Conservation (phyloP, 129 eudicot species). For the Helianthus annuus region DNA sequence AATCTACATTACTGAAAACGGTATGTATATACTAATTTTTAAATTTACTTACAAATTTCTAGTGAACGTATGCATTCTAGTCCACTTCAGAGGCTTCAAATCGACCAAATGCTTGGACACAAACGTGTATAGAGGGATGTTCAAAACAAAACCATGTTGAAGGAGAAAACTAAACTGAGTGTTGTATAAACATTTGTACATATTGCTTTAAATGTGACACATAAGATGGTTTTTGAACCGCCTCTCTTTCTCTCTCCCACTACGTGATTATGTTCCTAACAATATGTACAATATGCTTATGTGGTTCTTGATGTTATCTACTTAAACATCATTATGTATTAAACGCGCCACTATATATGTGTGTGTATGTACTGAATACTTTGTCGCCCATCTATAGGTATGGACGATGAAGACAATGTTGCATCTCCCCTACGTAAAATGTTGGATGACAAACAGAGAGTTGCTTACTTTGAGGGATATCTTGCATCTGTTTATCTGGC, state of each 20-base stretch:
- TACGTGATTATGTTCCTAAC: too few relatives aligned
- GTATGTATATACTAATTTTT: conserved; percentile 34
- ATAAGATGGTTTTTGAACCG: too few relatives aligned
- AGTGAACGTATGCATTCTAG: conserved; percentile 3
- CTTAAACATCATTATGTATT: background rate
- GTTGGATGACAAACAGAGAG: conserved; percentile 78
- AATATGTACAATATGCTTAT: background rate
- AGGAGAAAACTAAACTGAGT: too few relatives aligned
- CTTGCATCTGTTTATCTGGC: conserved; percentile 66
- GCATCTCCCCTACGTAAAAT: conserved; percentile 52
- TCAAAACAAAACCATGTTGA: too few relatives aligned
- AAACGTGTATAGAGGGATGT: background rate
- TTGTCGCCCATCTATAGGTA: conserved; percentile 40
- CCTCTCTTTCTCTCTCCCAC: too few relatives aligned
- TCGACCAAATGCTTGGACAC: background rate
- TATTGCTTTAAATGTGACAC: too few relatives aligned
- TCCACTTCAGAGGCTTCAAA: background rate
- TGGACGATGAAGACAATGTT: conserved; percentile 75
- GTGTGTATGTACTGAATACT: background rate
- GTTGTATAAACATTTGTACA: too few relatives aligned
- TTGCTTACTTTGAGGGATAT: conserved; percentile 64
- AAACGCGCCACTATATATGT: background rate
- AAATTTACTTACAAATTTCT: background rate
- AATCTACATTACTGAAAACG: conserved; percentile 72
- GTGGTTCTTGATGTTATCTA: background rate